Evolutionary conservation across 495 filamentous ascomycete species (phyloP), one percentile per base, ranked within the genome.

Genomic region (Jackrogersella minutella): DNA sequence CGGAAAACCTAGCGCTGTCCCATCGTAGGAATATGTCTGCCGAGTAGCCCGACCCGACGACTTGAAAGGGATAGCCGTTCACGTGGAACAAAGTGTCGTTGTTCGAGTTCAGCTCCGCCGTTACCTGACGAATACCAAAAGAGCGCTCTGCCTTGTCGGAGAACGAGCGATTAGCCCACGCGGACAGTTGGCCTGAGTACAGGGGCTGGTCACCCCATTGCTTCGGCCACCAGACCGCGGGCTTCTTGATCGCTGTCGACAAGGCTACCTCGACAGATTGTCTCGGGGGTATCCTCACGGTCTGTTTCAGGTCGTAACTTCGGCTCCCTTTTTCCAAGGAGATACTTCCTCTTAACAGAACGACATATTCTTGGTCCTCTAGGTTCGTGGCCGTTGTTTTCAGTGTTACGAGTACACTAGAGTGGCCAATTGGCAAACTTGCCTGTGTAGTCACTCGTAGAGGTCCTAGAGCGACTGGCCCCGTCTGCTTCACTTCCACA

Each of bases 11-110:
- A 1, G 69, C 26, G 11, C 70, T 43, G 43, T 84, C 79, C 69
- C 81, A 89, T 0, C 86, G 86, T 11, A 89, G 67, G 65, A 89
- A 90, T 58, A 89, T 81, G 67, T 89, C 86, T 0, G 87, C 77
- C 0, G 81, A 74, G 55, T 89, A 89, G 1, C 87, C 87, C 0
- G 79, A 85, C 17, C 87, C 87, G 1, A 86, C 71, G 3, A 89
- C 84, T 17, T 83, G 85, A 71, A 90, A 89, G 0, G 80, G 80
- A 3, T 80, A 66, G 0, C 77, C 78, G 59, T 90, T 90, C 49
- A 90, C 72, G 6, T 50, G 73, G 70, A 88, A 90, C 2, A 77
- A 68, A 0, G 78, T 83, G 67, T 89, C 87, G 54, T 87, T 83
- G 70, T 79, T 70, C 1, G 70, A 16, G 58, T 85, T 88, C 0